phyloP scores from a whole-genome alignment of 2,329 filamentous ascomycete species.

The Westerdykella ornata region DNA sequence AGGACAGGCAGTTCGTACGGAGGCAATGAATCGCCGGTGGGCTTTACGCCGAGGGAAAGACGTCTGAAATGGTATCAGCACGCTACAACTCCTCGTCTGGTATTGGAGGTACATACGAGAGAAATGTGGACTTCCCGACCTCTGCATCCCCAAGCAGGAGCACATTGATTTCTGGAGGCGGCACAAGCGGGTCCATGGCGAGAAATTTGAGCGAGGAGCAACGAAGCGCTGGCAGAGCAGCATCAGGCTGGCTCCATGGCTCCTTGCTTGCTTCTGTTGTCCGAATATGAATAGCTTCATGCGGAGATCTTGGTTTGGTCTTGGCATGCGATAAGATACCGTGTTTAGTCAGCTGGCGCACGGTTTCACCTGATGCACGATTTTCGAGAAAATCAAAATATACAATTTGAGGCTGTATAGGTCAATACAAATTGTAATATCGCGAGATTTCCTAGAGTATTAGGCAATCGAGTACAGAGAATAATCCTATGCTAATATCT shows the following conservation, averaged over 20 bases:
- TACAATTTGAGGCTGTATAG: no score
- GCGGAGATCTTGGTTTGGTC: no score
- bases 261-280: constrained; percentile 16
- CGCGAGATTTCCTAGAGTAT: no score
- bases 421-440: no score
- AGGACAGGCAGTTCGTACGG: constrained; percentile 40
- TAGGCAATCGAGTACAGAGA: no score
- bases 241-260: constrained; percentile 12
- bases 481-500: no score
- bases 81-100: constrained; percentile 1
- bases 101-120: constrained; percentile 47
- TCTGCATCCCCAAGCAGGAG: constrained; percentile 54
- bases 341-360: no score
- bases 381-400: no score
- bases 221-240: background rate
- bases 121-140: constrained; percentile 57
- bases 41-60: constrained; percentile 27
- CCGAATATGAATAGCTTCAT: background rate
- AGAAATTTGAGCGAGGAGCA: background rate
- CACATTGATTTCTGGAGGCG: constrained; percentile 43
- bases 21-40: constrained; percentile 22
- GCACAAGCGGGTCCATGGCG: constrained; percentile 14
- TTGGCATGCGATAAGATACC: no score
- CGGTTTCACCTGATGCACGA: no score
- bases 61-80: constrained; percentile 19